Base-by-base conservation (phyloP, 805 yeast genomes). In the Candida nanaspora region DNA sequence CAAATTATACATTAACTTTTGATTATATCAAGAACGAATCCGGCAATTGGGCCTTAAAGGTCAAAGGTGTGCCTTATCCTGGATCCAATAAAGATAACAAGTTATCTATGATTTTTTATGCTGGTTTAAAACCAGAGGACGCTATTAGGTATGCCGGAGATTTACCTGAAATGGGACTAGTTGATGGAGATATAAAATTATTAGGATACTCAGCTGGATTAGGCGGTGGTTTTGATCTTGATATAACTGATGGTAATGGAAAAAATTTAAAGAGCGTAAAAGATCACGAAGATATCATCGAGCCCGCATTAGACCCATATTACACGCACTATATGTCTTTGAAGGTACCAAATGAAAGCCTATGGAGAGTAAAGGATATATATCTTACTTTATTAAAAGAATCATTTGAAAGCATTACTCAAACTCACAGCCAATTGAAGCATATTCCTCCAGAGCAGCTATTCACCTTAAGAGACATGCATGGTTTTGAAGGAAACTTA, bases 331-430 rank as follows among this genome's bases (percentile, higher is more conserved):
- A 86, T 58, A 46, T 78, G 19, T 78, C 89, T 13, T 63, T 89
- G 48, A 68, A 64, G 18, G 80, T 86, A 4, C 95, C 96, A 0
- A 77, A 74, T 45, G 83, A 74, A 29, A 71, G 78, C 42, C 69
- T 74, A 8, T 88, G 96, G 96, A 71, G 70, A 51, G 93, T 91
- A 4, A 72, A 71, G 42, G 96, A 87, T 40, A 72, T 89, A 5
- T 87, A 80, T 54, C 63, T 77, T 55, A 75, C 86, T 0, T 46
- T 88, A 42, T 49, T 87, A 31, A 80, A 82, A 48, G 93, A 88
- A 38, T 77, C 85, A 7, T 62, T 88, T n/a, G 62, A 71, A 40
- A 57, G 62, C 5, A 53, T 81, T 22, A 49, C 66, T 23, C 63
- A 61, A 20, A 48, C 42, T 7, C 53, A 49, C 31, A 55, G 52